A percentile compares a stretch with the other conserved stretches of the same genome.
phyloP scores from a whole-genome alignment of 2,329 filamentous ascomycete species.

The Ilyonectria robusta region DNA sequence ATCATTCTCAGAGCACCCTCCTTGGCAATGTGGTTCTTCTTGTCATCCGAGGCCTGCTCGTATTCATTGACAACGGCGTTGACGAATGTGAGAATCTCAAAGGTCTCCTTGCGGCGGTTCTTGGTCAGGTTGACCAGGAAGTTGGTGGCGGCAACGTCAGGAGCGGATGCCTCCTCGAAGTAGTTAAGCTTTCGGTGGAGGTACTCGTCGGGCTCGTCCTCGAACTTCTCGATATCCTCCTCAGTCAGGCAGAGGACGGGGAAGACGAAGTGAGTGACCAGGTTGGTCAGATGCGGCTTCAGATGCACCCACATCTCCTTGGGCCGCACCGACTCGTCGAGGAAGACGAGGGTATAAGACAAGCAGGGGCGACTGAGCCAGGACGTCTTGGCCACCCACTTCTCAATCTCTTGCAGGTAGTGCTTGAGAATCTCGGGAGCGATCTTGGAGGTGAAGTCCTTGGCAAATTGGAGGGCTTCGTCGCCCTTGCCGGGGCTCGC shows the following conservation, averaged over 20 bases:
- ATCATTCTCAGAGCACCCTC: conserved; percentile 98
- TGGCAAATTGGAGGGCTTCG: conserved; percentile 86
- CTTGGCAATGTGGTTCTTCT: conserved; percentile 96
- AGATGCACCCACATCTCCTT: conserved; percentile 97
- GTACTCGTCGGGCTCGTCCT: conserved; percentile 95
- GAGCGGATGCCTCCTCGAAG: conserved; percentile 96
- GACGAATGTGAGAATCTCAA: conserved; percentile 93
- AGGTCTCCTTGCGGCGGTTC: conserved; percentile 94
- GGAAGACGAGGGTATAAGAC: conserved; percentile 92
- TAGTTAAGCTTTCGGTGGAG: conserved; percentile 97
- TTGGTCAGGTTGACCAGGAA: conserved; percentile 97
- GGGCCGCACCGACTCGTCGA: conserved; percentile 97
- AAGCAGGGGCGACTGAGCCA: conserved; percentile 97
- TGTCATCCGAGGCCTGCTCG: conserved; percentile 84
- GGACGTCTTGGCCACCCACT: conserved; percentile 94
- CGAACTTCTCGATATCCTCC: conserved; percentile 94
- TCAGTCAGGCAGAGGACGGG: conserved; percentile 93
- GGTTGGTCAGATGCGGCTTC: conserved; percentile 91
- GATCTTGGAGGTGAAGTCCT: conserved; percentile 90
- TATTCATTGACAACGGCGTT: conserved; percentile 96
- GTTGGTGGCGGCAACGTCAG: conserved; percentile 95
- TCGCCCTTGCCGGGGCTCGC: conserved; percentile 80
- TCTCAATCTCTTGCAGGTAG: conserved; percentile 94
- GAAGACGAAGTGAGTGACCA: conserved; percentile 96
- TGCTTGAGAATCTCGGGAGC: conserved; percentile 97